Evolutionary conservation across 2,329 filamentous ascomycete genomes (phyloP), one percentile per base, ranked within the genome.

Genomic region (Aspergillus caelatus): DNA sequence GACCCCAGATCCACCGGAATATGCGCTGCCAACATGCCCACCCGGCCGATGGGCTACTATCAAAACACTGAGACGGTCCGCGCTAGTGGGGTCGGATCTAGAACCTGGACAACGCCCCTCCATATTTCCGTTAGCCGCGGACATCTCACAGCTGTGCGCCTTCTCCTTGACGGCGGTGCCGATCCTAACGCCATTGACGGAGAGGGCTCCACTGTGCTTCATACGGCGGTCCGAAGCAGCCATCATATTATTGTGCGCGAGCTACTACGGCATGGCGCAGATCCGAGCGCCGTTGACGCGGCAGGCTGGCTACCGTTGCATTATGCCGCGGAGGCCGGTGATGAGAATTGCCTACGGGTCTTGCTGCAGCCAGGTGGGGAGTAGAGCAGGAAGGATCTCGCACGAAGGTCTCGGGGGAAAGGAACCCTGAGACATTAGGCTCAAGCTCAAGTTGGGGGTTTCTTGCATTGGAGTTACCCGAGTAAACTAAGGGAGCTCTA

Each of bases 221-320:
- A 59, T 34, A 50, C 34, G 6, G 57, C 45, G 4, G 57, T 59
- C 21, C 45, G 16, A 26, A 52, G 45, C 32, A 32, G 57, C 11
- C 45, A 59, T 32, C 45, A 50, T n/a, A 23, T 32, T 8, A 59
- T 59, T 16, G 57, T 59, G 45, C 45, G 45, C 21, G 57, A 59
- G 30, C 32, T 59, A 16, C 48, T 59, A 32, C 23, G 12, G 57
- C 32, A 45, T 36, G 12, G 23, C 21, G 57, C 57, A 21, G 57
- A 59, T 59, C 57, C 57, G 7, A 50, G 39, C 23, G 23, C 36
- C 21, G 48, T 50, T n/a, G 57, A 59, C 48, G 45, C 45, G n/a
- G 57, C 57, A 2, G 57, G 57, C 26, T 59, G 57, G 57, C 21
- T 50, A 39, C 57, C 57, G 30, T 28, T 59, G 19, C 57, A 59